phyloP scores from a whole-genome alignment of 2,329 filamentous ascomycete genomes.

The Talaromyces rugulosus region DNA sequence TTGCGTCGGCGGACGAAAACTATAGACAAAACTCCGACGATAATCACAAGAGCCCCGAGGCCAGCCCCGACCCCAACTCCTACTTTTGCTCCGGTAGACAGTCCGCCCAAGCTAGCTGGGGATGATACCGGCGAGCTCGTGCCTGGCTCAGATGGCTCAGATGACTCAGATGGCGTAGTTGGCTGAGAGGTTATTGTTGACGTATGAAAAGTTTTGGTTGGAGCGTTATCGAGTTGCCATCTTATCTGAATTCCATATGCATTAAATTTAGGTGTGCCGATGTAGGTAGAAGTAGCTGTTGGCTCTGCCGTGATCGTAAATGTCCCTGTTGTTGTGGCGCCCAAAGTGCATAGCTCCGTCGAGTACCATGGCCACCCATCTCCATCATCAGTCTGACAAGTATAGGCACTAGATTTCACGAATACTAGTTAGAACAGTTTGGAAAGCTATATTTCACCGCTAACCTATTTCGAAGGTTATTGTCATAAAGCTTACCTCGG shows the following conservation, averaged over 20 bases:
- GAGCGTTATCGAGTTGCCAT: background rate
- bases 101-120: background rate
- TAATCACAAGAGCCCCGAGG: background rate
- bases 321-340: slow-evolving; percentile 1
- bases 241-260: slow-evolving; percentile 8
- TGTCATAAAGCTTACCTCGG: slow-evolving; percentile 1
- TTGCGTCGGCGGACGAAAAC: background rate
- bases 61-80: background rate
- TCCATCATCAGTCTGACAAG: background rate
- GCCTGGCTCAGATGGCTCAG: background rate
- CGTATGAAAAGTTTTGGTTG: background rate
- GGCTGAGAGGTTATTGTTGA: background rate
- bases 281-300: background rate
- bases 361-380: slow-evolving; percentile 8
- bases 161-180: background rate
- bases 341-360: slow-evolving; percentile 8
- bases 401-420: slow-evolving; percentile 1
- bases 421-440: background rate
- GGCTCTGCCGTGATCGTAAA: background rate
- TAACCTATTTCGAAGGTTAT: background rate
- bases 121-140: background rate
- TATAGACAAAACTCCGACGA: background rate
- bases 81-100: slow-evolving; percentile 2
- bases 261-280: slow-evolving; percentile 3
- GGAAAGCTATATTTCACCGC: background rate